Evolutionary conservation across 768 basidiomycete genomes (phyloP).

Genomic region (Leccinum barrowsii): DNA sequence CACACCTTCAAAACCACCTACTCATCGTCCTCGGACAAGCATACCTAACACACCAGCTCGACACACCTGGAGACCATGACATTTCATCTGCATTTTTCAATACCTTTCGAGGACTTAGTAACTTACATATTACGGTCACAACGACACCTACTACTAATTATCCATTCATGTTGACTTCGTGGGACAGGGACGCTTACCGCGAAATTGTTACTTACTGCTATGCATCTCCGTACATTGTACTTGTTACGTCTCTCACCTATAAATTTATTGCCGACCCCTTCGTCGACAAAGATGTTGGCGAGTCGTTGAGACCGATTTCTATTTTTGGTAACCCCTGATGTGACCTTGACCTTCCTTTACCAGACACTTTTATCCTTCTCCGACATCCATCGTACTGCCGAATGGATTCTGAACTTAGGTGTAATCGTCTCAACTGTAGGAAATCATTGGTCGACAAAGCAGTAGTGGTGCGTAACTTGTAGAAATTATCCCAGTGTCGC

Average conservation of each 20-base stretch:
- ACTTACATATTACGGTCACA: conserved; percentile 14
- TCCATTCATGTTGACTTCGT: conserved; percentile 30
- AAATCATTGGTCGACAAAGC: conserved; percentile 69
- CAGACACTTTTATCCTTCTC: not conserved
- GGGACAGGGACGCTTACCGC: conserved; percentile 26
- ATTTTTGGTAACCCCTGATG: conserved; percentile 10
- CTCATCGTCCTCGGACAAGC: conserved; percentile 41
- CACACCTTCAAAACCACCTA: conserved; percentile 62
- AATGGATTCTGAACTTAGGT: conserved; percentile 78
- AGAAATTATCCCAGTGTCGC: not conserved
- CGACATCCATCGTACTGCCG: not conserved
- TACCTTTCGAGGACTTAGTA: conserved; percentile 7
- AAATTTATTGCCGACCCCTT: conserved; percentile 7
- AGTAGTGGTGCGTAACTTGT: conserved; percentile 66
- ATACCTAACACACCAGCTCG: conserved; percentile 46
- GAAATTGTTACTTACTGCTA: conserved; percentile 20
- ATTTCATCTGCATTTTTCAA: conserved; percentile 15
- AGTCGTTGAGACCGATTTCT: not conserved
- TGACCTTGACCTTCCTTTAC: not conserved
- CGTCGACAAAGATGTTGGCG: not conserved
- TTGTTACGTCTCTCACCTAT: conserved; percentile 18
- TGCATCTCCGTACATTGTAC: conserved; percentile 26
- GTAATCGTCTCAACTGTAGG: conserved; percentile 77
- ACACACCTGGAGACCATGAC: conserved; percentile 64
- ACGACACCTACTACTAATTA: conserved; percentile 23